These are phyloP conservation scores for Cladorrhinum sp. DNA, from an alignment of 2,329 filamentous ascomycete genomes.

Conservation along the genomic window DNA sequence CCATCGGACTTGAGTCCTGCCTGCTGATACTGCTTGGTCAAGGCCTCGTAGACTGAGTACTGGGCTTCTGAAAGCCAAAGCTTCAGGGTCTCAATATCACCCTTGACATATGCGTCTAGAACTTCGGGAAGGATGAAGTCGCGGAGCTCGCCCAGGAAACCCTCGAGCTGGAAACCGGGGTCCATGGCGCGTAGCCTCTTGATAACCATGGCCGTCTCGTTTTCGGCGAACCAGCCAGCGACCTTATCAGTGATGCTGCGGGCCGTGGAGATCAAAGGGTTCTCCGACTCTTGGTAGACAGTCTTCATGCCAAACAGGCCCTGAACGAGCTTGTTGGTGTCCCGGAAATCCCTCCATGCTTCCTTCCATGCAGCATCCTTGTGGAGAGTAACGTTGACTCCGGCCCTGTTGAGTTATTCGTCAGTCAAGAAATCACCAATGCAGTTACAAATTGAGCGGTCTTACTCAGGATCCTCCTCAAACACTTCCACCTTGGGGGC, in stretches of 20 bases:
- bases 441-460: conserved; percentile 24
- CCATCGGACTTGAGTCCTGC: conserved; percentile 93
- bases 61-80: conserved; percentile 95
- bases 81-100: conserved; percentile 84
- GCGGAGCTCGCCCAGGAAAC: conserved; percentile 90
- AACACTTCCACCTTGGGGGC: conserved; percentile 55
- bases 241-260: conserved; percentile 91
- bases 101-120: conserved; percentile 96
- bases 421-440: conserved; percentile 32
- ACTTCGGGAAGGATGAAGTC: conserved; percentile 98
- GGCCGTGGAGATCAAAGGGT: conserved; percentile 88
- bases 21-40: conserved; percentile 93
- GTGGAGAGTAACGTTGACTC: conserved; percentile 90
- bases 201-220: conserved; percentile 95
- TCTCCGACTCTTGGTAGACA: conserved; percentile 94
- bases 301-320: conserved; percentile 81
- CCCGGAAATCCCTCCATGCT: conserved; percentile 94
- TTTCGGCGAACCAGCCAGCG: conserved; percentile 95
- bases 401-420: conserved; percentile 59
- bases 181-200: conserved; percentile 98
- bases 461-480: conserved; percentile 86
- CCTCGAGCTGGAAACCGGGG: conserved; percentile 88
- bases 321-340: conserved; percentile 84
- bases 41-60: conserved; percentile 93
- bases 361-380: conserved; percentile 98